Percentiles rank a stretch among this genome's conserved stretches.
phyloP scores from a whole-genome alignment of 768 basidiomycete species.

The Termitomyces sp. region DNA sequence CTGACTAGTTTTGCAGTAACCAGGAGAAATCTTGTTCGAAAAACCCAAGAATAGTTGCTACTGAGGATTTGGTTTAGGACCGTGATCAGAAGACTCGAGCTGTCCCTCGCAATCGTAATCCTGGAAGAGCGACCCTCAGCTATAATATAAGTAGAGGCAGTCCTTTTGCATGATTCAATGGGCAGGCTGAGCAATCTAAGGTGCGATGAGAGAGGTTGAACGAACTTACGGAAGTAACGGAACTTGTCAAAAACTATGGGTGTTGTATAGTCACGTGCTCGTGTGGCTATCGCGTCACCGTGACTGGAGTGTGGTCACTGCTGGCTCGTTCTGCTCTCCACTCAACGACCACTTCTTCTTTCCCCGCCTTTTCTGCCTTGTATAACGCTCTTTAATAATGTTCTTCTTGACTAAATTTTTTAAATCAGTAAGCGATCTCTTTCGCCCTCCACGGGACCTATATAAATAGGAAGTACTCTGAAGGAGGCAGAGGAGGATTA shows the following conservation, averaged over 20 bases:
- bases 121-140: too few species aligned
- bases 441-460: not conserved
- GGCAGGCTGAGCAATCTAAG: too few species aligned
- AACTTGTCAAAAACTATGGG: too few species aligned
- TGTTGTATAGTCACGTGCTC: conserved; percentile 9
- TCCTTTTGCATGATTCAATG: too few species aligned
- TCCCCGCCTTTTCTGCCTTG: not conserved
- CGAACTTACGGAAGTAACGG: too few species aligned
- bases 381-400: conserved; percentile 15
- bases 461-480: not conserved
- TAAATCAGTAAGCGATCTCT: conserved; percentile 7
- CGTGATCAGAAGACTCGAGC: too few species aligned
- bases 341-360: not conserved
- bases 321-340: conserved; percentile 6
- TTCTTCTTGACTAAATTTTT: conserved; percentile 12
- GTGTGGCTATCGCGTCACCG: conserved; percentile 8
- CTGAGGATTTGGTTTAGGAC: too few species aligned
- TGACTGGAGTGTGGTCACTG: not conserved
- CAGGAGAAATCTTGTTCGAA: not conserved
- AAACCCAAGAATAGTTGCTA: too few species aligned
- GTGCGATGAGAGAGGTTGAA: not conserved
- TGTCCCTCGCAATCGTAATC: too few species aligned
- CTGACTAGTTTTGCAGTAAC: not conserved
- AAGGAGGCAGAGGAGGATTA: conserved; percentile 69
- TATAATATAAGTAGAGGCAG: too few species aligned